Conservation (phyloP, 306 rosid genomes). For the Lagenaria siceraria region DNA sequence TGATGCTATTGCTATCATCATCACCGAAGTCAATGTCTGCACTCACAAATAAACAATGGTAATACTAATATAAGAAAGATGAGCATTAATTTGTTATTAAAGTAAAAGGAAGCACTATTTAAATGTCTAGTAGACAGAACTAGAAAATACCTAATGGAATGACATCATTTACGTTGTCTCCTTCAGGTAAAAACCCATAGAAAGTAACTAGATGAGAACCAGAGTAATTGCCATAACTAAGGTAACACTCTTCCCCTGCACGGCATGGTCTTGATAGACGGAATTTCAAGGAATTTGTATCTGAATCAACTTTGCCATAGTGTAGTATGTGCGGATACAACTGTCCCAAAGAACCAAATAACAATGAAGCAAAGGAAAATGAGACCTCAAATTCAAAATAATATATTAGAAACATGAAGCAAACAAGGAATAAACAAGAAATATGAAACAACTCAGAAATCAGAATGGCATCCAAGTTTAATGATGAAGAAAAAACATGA, state of each 20-base stretch:
- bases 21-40: constrained; percentile 37
- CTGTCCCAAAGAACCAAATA: constrained; percentile 34
- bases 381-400: not conserved
- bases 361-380: not conserved
- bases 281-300: constrained; percentile 67
- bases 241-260: constrained; percentile 70
- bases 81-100: not conserved
- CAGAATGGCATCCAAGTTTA: not conserved
- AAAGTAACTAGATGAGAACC: constrained; percentile 65
- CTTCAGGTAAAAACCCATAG: constrained; percentile 77
- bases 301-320: constrained; percentile 63
- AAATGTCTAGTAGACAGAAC: not conserved
- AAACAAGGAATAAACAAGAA: no score
- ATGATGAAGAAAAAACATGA: not conserved
- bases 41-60: not conserved
- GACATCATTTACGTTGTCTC: constrained; percentile 64
- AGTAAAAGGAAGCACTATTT: not conserved
- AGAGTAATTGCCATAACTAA: constrained; percentile 68
- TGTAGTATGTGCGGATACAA: constrained; percentile 57
- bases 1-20: constrained; percentile 28
- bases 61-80: not conserved
- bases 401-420: not conserved
- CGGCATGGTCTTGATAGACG: constrained; percentile 69
- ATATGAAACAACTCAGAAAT: not conserved
- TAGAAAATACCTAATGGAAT: constrained; percentile 57